Conservation (phyloP, 1,139 yeast species). For the Zygoascus meyerae region DNA sequence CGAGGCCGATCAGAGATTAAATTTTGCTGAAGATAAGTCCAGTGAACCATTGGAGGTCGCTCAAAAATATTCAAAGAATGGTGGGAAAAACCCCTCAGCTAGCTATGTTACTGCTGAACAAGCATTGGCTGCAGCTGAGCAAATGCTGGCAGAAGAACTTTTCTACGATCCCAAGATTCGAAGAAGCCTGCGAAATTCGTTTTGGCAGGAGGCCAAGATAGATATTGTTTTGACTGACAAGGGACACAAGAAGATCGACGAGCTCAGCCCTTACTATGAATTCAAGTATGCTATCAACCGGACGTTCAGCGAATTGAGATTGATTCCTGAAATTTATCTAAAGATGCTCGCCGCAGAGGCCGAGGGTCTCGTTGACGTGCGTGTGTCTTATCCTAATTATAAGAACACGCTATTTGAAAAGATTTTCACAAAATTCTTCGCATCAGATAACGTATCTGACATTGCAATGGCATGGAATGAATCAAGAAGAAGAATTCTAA, state of each 20-base stretch:
- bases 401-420: slow-evolving; percentile 45
- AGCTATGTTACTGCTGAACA: slow-evolving; percentile 54
- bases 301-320: slow-evolving; percentile 64
- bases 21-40: slow-evolving; percentile 62
- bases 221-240: slow-evolving; percentile 79
- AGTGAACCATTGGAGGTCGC: slow-evolving; percentile 62
- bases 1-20: slow-evolving; percentile 62
- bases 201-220: slow-evolving; percentile 60
- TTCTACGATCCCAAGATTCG: slow-evolving; percentile 79
- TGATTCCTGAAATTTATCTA: slow-evolving; percentile 72
- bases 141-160: slow-evolving; percentile 72
- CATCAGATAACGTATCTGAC: slow-evolving; percentile 81
- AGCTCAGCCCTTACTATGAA: slow-evolving; percentile 76
- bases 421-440: slow-evolving; percentile 53
- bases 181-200: slow-evolving; percentile 64
- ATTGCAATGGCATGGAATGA: slow-evolving; percentile 77
- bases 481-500: slow-evolving; percentile 63
- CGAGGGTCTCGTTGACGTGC: slow-evolving; percentile 49
- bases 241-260: slow-evolving; percentile 77
- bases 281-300: slow-evolving; percentile 87
- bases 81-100: slow-evolving; percentile 27
- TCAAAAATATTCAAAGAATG: slow-evolving; percentile 38
- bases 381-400: slow-evolving; percentile 38
- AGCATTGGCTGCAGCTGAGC: slow-evolving; percentile 69
- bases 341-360: slow-evolving; percentile 89